Base-by-base conservation (phyloP, 1,139 yeast genomes). In the Geotrichum klebahnii region DNA sequence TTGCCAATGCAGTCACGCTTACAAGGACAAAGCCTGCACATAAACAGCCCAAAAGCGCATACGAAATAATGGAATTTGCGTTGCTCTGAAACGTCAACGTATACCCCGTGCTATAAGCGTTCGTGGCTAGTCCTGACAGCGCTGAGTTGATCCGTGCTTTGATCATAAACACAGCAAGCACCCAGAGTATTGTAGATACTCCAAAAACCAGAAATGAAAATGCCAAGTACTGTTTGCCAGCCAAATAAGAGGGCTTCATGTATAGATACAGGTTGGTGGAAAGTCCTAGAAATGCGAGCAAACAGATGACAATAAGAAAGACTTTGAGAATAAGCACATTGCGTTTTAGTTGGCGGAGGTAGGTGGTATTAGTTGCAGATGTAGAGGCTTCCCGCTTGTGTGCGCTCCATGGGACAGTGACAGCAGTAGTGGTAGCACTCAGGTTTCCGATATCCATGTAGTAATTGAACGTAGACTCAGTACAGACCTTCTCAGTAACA, bases 381-480 rank as follows among this genome's bases (percentile, higher is more conserved):
- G 10, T 20, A 20, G 26, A 37, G 17, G 41, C 24, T 3, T n/a
- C n/a, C n/a, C n/a, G n/a, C n/a, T n/a, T n/a, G n/a, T n/a, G n/a
- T n/a, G n/a, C n/a, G n/a, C n/a, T n/a, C n/a, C n/a, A n/a, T n/a
- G n/a, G n/a, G n/a, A 5, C 28, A 9, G 29, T 12, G 10, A 3
- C 41, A 2, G 29, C 26, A 22, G 28, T 16, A 6, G 2, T 19
- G 28, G 29, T 3, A 17, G 26, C 16, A 24, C 26, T 12, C 23
- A 22, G 29, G 16, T 37, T 37, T 9, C 31, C 31, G 24, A 37
- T 37, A 22, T 37, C 31, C 26, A 37, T n/a, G 31, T 31, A 37
- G 17, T n/a, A 37, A 20, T 22, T 22, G 17, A 23, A 10, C 3
- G 28, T n/a, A 12, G 17, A 3, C 3, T 5, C 23, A 2, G 19